phyloP scores from a whole-genome alignment of 495 filamentous ascomycete genomes.

The Parathielavia appendiculata region DNA sequence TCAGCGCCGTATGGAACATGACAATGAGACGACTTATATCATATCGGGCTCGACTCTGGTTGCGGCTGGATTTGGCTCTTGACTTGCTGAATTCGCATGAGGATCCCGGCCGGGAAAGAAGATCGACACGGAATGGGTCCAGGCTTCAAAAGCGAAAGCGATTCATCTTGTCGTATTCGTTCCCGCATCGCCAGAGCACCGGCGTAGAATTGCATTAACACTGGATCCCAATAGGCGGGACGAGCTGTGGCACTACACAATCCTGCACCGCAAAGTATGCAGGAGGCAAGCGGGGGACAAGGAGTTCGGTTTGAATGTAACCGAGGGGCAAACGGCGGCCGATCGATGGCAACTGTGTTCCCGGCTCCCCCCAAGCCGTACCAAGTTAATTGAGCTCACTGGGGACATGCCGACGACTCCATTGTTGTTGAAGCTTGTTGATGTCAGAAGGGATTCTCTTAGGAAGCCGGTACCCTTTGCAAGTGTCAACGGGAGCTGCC shows the following conservation, averaged over 20 bases:
- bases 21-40: background rate
- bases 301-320: background rate
- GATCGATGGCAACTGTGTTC: background rate
- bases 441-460: too few relatives aligned
- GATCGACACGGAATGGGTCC: background rate
- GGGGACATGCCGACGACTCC: too few relatives aligned
- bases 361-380: background rate
- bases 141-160: slow-evolving; percentile 4
- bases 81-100: too few relatives aligned
- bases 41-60: background rate
- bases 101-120: background rate
- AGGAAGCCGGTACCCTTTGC: too few relatives aligned
- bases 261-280: too few relatives aligned
- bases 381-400: too few relatives aligned
- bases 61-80: too few relatives aligned
- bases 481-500: too few relatives aligned
- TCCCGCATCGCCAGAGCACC: background rate
- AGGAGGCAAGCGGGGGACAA: background rate
- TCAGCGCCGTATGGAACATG: background rate
- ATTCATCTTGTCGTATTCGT: slow-evolving; percentile 9
- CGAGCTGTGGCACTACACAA: too few relatives aligned
- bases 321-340: background rate
- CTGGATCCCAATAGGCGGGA: too few relatives aligned
- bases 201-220: background rate
- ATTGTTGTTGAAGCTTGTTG: too few relatives aligned